phyloP scores from a whole-genome alignment of 495 filamentous ascomycete species.

The Hyaloscypha hepaticicola region DNA sequence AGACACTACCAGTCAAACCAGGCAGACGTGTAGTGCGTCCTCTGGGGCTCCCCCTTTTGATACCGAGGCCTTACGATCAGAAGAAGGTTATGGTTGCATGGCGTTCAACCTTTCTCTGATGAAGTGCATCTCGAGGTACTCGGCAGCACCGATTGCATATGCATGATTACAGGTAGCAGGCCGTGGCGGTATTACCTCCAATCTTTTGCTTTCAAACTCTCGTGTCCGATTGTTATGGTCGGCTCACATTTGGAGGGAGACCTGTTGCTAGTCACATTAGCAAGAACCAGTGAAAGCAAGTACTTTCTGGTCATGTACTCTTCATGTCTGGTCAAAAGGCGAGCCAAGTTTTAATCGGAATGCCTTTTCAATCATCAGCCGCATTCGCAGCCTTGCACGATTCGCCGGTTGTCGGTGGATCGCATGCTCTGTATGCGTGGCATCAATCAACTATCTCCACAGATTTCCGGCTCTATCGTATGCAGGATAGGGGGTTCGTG shows the following conservation, averaged over 20 bases:
- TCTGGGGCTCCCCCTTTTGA: not conserved
- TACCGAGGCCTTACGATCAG: not conserved
- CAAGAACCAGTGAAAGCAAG: conserved; percentile 3
- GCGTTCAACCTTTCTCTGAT: not conserved
- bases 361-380: conserved; percentile 23
- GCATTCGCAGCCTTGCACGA: conserved; percentile 23
- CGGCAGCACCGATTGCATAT: not conserved
- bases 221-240: not conserved
- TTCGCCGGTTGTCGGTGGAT: conserved; percentile 22
- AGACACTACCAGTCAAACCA: not conserved
- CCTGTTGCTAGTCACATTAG: not conserved
- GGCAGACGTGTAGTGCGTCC: not conserved
- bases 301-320: conserved; percentile 3
- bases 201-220: not conserved
- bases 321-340: conserved; percentile 10
- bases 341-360: conserved; percentile 7
- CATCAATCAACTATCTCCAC: conserved; percentile 27
- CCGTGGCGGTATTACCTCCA: not conserved
- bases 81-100: not conserved
- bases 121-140: not conserved
- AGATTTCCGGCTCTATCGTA: conserved; percentile 1
- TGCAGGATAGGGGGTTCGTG: conserved; percentile 19
- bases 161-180: not conserved
- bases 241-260: not conserved
- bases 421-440: conserved; percentile 28